phyloP scores from a whole-genome alignment of 371 early-diverging fungal genomes.

The Mucor plumbeus region DNA sequence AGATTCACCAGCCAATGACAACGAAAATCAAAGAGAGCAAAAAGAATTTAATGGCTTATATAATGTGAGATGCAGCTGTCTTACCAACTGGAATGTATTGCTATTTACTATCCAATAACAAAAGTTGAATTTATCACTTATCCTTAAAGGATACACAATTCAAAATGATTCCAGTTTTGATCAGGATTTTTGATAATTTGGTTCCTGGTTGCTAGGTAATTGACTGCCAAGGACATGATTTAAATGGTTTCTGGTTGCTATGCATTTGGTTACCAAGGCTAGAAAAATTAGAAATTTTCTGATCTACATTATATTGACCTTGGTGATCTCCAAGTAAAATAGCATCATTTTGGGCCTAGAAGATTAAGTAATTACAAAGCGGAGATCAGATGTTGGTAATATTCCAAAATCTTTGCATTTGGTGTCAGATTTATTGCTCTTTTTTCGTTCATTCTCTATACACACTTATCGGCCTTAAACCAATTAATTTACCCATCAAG shows the following conservation, averaged over 20 bases:
- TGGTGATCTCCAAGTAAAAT: neutral
- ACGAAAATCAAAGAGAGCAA: neutral
- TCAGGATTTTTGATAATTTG: neutral
- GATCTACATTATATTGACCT: neutral
- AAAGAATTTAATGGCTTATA: neutral
- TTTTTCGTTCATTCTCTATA: neutral
- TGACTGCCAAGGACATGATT: neutral
- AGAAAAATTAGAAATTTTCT: neutral
- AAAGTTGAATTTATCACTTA: neutral
- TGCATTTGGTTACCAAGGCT: neutral
- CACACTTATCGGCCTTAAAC: neutral
- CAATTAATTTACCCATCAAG: conserved; percentile 5
- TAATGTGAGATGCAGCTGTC: too few relatives aligned
- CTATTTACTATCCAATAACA: neutral
- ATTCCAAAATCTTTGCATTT: neutral
- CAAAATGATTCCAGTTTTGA: neutral
- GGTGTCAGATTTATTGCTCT: neutral
- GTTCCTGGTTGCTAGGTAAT: conserved; percentile 1
- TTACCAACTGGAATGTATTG: neutral
- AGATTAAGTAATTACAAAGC: neutral
- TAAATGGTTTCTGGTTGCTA: neutral
- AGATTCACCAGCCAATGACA: conserved; percentile 5
- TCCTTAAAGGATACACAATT: neutral
- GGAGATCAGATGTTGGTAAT: neutral
- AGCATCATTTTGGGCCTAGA: neutral